A percentile compares a stretch with the other conserved stretches of the same genome.
Evolutionary conservation across 495 filamentous ascomycete genomes (phyloP).

Genomic region (Usnea hakonensis): DNA sequence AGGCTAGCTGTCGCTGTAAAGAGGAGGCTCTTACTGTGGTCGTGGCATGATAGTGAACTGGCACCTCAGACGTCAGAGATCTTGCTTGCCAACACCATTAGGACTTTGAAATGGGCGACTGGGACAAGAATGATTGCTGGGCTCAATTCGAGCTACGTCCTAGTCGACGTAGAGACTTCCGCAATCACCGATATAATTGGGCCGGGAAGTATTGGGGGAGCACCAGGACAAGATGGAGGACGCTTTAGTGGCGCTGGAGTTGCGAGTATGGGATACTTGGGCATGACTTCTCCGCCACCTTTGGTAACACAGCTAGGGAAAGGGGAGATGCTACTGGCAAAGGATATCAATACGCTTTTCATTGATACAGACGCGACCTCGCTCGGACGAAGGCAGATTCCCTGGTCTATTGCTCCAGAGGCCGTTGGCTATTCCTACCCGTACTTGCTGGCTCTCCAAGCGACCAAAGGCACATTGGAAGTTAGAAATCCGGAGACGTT

Average conservation of each 20-base stretch:
- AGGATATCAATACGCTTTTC: constrained; percentile 93
- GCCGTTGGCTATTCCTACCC: constrained; percentile 92
- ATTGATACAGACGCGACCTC: constrained; percentile 76
- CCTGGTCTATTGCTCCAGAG: constrained; percentile 83
- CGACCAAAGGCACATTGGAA: constrained; percentile 79
- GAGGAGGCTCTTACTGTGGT: constrained; percentile 80
- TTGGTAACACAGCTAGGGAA: constrained; percentile 73
- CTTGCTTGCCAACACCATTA: constrained; percentile 66
- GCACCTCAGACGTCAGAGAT: constrained; percentile 66
- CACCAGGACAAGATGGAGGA: constrained; percentile 52
- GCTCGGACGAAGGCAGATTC: constrained; percentile 76
- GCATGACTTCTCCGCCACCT: constrained; percentile 81
- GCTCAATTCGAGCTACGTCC: constrained; percentile 77
- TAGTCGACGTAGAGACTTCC: constrained; percentile 73
- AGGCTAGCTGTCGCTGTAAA: constrained; percentile 87
- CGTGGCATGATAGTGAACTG: constrained; percentile 92
- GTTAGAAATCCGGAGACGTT: constrained; percentile 89
- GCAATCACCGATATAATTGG: constrained; percentile 69
- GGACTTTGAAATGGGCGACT: constrained; percentile 81
- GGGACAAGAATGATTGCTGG: constrained; percentile 80
- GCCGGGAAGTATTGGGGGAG: constrained; percentile 65
- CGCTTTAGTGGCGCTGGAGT: constrained; percentile 60
- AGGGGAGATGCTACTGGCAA: constrained; percentile 79
- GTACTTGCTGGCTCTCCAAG: constrained; percentile 82
- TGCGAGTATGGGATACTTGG: constrained; percentile 86